phyloP scores from a whole-genome alignment of 192 early-diverging fungal genomes.

The Coemansia sp. region DNA sequence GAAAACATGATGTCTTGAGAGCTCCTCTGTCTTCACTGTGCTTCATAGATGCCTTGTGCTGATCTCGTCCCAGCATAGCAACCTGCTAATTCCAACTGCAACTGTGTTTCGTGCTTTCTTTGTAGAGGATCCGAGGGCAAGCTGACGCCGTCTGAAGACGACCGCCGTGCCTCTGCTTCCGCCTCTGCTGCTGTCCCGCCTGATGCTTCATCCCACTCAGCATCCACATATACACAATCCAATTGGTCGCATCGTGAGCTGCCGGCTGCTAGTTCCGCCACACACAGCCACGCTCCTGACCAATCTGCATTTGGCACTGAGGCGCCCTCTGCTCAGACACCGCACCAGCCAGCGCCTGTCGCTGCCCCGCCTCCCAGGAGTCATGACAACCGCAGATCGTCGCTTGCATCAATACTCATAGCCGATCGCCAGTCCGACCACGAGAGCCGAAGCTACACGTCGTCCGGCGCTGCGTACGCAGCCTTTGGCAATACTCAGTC shows the following conservation, averaged over 20 bases:
- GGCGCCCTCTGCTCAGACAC: not conserved
- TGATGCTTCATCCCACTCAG: not conserved
- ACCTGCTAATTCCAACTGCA: not conserved
- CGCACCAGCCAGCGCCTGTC: not conserved
- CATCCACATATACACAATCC: not conserved
- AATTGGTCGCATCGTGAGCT: not conserved
- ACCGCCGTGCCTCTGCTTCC: constrained; percentile 15
- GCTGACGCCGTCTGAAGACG: constrained; percentile 32
- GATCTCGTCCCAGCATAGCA: not conserved
- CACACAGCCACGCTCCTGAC: not conserved
- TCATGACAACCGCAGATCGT: constrained; percentile 12
- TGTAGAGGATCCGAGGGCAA: constrained; percentile 40
- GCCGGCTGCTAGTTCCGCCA: constrained; percentile 4
- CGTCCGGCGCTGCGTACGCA: constrained; percentile 15
- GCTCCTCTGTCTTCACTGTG: not conserved
- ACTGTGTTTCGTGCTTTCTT: not conserved
- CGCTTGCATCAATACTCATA: constrained; percentile 21
- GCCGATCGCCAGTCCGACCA: not conserved
- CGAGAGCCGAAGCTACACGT: not conserved
- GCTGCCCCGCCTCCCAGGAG: not conserved
- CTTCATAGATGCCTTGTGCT: not conserved
- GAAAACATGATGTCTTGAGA: not conserved
- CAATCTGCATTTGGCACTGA: not conserved
- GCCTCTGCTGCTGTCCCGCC: not conserved
- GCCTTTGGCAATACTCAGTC: constrained; percentile 1